These are phyloP conservation scores for Hippophae tibetana DNA, from an alignment of 306 rosid genomes.

Conservation along the genomic window DNA sequence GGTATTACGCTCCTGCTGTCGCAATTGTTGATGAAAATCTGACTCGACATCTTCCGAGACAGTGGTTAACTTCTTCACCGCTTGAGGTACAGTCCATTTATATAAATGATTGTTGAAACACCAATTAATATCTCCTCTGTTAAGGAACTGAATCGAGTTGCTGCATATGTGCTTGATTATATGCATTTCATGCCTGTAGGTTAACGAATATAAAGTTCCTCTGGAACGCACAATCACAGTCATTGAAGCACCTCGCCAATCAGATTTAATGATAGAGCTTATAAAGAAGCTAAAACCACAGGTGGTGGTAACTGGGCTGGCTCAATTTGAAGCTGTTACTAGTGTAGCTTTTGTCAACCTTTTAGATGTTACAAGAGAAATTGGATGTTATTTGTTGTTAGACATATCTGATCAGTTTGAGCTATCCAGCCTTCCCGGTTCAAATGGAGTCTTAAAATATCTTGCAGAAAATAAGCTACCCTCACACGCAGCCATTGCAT, in stretches of 20 bases:
- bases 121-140: not conserved
- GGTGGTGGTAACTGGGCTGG: constrained; percentile 93
- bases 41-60: constrained; percentile 74
- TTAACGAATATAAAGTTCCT: constrained; percentile 25
- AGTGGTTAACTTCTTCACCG: constrained; percentile 73
- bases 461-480: constrained; percentile 66
- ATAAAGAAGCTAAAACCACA: constrained; percentile 85
- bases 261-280: constrained; percentile 87
- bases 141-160: constrained; percentile 1
- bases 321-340: constrained; percentile 87
- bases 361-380: constrained; percentile 60
- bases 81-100: constrained; percentile 42
- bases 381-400: constrained; percentile 84
- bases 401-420: constrained; percentile 97
- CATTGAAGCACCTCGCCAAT: constrained; percentile 93
- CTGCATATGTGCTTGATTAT: constrained; percentile 15
- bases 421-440: constrained; percentile 91
- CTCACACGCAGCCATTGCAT: constrained; percentile 76
- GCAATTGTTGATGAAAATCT: constrained; percentile 95
- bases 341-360: constrained; percentile 93
- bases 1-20: constrained; percentile 79
- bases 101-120: not conserved
- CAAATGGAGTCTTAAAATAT: constrained; percentile 88
- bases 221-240: constrained; percentile 48
- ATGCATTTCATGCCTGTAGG: constrained; percentile 23